A percentile compares a stretch with the other conserved stretches of the same genome.
Conservation (phyloP, 441 rosid species). For the Bocquillonia castaneifolia region DNA sequence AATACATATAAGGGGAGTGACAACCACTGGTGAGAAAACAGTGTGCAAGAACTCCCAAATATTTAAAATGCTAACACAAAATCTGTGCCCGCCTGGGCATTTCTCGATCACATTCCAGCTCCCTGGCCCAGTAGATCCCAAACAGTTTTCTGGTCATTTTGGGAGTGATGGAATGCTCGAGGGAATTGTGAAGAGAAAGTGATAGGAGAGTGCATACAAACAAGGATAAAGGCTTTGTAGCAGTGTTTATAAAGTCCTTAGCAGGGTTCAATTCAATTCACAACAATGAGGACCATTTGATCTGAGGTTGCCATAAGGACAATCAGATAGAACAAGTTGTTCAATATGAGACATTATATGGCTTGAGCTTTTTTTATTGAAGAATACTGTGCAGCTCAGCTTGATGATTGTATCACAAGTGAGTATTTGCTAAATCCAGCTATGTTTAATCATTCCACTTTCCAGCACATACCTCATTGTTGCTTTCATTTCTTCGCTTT, state of each 20-base stretch:
- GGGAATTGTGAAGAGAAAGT: slow-evolving; percentile 36
- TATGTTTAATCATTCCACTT: background rate
- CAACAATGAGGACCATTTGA: background rate
- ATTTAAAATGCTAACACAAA: slow-evolving; percentile 65
- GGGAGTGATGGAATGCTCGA: slow-evolving; percentile 58
- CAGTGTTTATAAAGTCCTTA: background rate
- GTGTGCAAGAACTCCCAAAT: slow-evolving; percentile 52
- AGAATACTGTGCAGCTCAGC: too few species aligned
- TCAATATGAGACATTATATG: background rate
- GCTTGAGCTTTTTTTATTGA: background rate
- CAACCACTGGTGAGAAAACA: slow-evolving; percentile 64
- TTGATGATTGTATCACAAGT: too few species aligned
- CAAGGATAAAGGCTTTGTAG: background rate
- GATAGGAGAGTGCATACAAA: background rate
- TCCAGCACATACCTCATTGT: background rate
- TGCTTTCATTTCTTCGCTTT: background rate
- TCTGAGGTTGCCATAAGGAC: background rate
- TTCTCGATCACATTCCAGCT: slow-evolving; percentile 63
- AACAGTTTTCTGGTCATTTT: slow-evolving; percentile 42
- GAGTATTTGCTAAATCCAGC: background rate
- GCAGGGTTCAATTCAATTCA: background rate
- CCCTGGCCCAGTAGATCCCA: slow-evolving; percentile 66
- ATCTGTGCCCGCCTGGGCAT: slow-evolving; percentile 63
- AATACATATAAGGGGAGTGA: slow-evolving; percentile 54
- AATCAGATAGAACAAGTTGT: background rate